Evolutionary conservation across 805 yeast genomes (phyloP).

Genomic region (Ogataea wickerhamii): DNA sequence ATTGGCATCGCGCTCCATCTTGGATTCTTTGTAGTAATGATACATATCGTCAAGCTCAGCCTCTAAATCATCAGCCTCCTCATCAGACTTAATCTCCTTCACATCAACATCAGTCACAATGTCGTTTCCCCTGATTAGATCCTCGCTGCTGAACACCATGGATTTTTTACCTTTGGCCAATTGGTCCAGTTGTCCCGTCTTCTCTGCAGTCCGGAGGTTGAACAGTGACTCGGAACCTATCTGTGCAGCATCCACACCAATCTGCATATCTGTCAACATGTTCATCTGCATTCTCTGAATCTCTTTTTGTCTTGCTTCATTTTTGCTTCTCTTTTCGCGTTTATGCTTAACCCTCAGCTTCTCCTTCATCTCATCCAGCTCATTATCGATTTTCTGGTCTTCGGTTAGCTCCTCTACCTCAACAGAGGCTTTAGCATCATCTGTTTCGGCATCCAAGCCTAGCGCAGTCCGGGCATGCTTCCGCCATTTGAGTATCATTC

Average conservation of each 20-base stretch:
- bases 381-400: constrained; percentile 86
- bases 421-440: constrained; percentile 45
- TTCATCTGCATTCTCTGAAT: constrained; percentile 90
- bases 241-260: constrained; percentile 89
- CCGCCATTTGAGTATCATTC: constrained; percentile 82
- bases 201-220: constrained; percentile 79
- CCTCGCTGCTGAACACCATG: constrained; percentile 57
- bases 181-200: constrained; percentile 74
- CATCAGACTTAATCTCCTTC: constrained; percentile 37
- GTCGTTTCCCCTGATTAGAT: constrained; percentile 51
- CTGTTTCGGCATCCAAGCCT: constrained; percentile 58
- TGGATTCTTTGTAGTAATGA: constrained; percentile 58
- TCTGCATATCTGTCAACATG: constrained; percentile 88
- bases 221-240: constrained; percentile 77
- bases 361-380: constrained; percentile 67
- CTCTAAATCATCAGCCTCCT: constrained; percentile 67
- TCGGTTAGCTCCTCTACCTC: constrained; percentile 75
- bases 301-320: constrained; percentile 84
- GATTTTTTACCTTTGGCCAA: constrained; percentile 73
- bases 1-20: constrained; percentile 66
- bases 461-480: constrained; percentile 75
- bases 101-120: constrained; percentile 46
- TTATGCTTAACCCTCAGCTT: constrained; percentile 65
- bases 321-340: constrained; percentile 77
- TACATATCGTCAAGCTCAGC: constrained; percentile 83